phyloP scores from a whole-genome alignment of 176 grass and related monocot genomes.

The Puccinellia tenuiflora region DNA sequence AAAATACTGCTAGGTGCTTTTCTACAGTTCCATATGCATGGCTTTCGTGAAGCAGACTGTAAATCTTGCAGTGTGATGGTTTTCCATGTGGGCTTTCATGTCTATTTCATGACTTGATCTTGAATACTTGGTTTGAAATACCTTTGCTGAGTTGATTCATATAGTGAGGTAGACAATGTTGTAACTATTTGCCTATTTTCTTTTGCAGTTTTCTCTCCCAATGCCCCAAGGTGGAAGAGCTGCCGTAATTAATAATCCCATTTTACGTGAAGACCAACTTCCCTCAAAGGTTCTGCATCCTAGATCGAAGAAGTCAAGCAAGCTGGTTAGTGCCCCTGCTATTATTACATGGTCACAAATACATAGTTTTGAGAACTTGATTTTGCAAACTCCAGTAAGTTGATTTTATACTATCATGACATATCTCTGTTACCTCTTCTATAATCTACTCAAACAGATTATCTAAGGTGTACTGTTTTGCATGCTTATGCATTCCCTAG shows the following conservation, averaged over 20 bases:
- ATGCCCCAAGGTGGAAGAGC: conserved; percentile 96
- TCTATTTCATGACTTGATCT: not conserved
- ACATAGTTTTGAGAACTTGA: not conserved
- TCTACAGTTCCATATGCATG: not conserved
- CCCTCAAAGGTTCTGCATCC: conserved; percentile 87
- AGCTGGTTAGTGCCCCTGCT: conserved; percentile 49
- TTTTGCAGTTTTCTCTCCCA: conserved; percentile 88
- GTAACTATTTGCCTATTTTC: conserved; percentile 18
- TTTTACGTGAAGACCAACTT: conserved; percentile 95
- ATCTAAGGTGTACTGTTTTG: not conserved
- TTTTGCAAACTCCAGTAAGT: not conserved
- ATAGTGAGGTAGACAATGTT: not conserved
- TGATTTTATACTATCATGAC: not conserved
- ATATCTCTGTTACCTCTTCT: not conserved
- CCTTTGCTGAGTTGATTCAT: not conserved
- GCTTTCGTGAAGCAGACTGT: not conserved
- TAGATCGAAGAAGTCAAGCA: conserved; percentile 66
- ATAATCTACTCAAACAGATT: not conserved
- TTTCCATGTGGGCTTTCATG: not conserved
- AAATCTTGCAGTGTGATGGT: not conserved
- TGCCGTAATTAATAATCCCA: conserved; percentile 69
- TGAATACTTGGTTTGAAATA: not conserved
- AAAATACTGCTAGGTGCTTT: not conserved
- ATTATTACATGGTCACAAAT: not conserved
- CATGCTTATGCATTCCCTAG: not conserved